Base-by-base conservation (phyloP, 2,329 filamentous ascomycete genomes). In the Sporothrix phasma region DNA sequence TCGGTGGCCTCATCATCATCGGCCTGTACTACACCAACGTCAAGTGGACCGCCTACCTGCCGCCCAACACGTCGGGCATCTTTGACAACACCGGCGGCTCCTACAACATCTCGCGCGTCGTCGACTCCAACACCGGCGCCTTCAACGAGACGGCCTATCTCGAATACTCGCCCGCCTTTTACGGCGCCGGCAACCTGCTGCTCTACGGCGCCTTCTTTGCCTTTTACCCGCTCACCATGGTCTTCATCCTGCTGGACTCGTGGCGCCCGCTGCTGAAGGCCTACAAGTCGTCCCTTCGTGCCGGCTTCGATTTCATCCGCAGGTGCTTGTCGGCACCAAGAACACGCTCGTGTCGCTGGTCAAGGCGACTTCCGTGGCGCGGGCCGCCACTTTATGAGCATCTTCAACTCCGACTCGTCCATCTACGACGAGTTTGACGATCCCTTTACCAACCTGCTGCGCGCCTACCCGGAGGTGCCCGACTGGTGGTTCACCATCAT, bases 21-120 rank as follows among this genome's bases (percentile, higher is more conserved):
- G 82, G 74, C 24, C 70, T 88, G 6, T 86, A 84, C 74, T 88
- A 82, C 71, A 79, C 76, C 49, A 84, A 84, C 62, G 73, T 80
- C 1, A 87, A 81, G 74, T 81, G 82, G 71, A 80, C 79, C 11
- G 77, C 79, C 39, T 66, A 83, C 67, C 72, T 82, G 26, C 78
- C 78, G 34, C 79, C 82, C 73, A 81, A 80, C 73, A 78, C 76
- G 22, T 81, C 82, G 71, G 73, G 75, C 11, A 76, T 81, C 26
- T 82, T 75, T 66, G 80, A 83, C 66, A 79, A 81, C 68, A 79
- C 76, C 31, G 80, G 76, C 15, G 59, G 72, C 2, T 69, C 76
- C 3, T 83, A 82, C 74, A 79, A 81, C 61, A 77, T 81, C 37
- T 75, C 74, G 19, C 69, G 69, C 1, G 75, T 76, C 13, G 73